Base-by-base conservation (phyloP, 2,329 filamentous ascomycete genomes). In the Coniochaeta sp. region DNA sequence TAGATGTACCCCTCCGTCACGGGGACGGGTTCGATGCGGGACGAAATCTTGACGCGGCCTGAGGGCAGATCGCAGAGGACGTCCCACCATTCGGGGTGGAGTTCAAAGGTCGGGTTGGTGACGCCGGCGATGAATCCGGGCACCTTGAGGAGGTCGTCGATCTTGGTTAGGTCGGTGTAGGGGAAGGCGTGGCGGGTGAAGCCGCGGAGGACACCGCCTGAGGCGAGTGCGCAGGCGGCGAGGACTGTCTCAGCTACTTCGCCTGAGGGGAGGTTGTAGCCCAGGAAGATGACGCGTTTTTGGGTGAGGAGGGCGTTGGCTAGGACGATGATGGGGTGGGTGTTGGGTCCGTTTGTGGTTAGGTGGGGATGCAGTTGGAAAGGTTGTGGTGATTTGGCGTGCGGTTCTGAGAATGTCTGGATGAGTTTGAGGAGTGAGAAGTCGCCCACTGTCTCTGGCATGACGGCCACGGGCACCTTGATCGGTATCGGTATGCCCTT, bases 31-130 rank as follows among this genome's bases (percentile, higher is more conserved):
- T 97, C 92, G 57, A 97, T 91, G 60, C 85, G 86, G 65, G 81
- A 89, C 63, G 89, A 95, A 62, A 99, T 97, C 70, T 94, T 95
- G 76, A 99, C 91, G 40, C 91, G 85, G 9, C 94, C 94, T 1
- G 86, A 92, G 0, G 91, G 87, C 38, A 99, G 75, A 67, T 99
- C 94, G 67, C 94, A 99, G 12, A 99, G 77, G 9, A 99, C 72
- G 68, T 99, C 94, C 94, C 94, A 99, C 94, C 94, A 99, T 65
- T 96, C 91, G 0, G 88, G 89, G 63, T 97, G 92, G 63, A 91
- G 83, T 55, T 92, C 91, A 66, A 99, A 99, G 0, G 91, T 92
- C 6, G 94, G 94, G 64, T 99, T 99, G 1, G 92, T 99, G 35
- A 99, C 94, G 52, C 94, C 94, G 3, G 94, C 94, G 61, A 99